phyloP scores from a whole-genome alignment of 768 basidiomycete species.

The Suillus brevipes region DNA sequence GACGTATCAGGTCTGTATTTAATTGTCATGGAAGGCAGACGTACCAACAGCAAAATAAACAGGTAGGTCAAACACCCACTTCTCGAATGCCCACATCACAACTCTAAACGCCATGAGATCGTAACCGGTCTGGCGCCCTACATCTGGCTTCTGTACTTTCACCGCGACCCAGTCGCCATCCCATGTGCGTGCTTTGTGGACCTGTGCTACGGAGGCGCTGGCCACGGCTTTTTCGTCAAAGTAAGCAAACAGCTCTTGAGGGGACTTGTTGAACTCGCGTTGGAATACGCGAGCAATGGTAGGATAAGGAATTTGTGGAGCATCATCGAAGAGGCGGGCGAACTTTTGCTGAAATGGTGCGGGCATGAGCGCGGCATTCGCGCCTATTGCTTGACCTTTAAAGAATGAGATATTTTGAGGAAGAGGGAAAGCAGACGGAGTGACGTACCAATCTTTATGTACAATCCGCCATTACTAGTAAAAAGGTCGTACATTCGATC shows the following conservation, averaged over 20 bases:
- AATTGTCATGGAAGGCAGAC: constrained; percentile 23
- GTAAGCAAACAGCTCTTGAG: constrained; percentile 72
- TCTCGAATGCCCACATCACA: constrained; percentile 79
- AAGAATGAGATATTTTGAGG: constrained; percentile 2
- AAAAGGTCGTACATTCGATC: constrained; percentile 74
- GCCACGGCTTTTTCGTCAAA: constrained; percentile 81
- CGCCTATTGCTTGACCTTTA: constrained; percentile 73
- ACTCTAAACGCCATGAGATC: constrained; percentile 69
- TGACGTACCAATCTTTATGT: constrained; percentile 74
- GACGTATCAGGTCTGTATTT: background rate
- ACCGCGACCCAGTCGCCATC: constrained; percentile 77
- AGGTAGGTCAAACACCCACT: constrained; percentile 84
- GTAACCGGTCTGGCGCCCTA: constrained; percentile 84
- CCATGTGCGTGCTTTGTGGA: constrained; percentile 73
- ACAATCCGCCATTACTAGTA: constrained; percentile 80
- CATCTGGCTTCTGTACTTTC: constrained; percentile 90
- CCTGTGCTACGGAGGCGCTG: constrained; percentile 91
- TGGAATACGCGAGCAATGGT: constrained; percentile 67
- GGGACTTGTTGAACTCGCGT: constrained; percentile 66
- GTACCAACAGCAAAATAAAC: constrained; percentile 76
- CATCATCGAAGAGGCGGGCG: constrained; percentile 81
- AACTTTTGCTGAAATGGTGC: constrained; percentile 82
- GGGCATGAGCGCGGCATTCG: constrained; percentile 84
- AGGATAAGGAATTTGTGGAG: constrained; percentile 79
- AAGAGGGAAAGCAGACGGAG: constrained; percentile 13